A percentile compares a stretch with the other conserved stretches of the same genome.
Conservation (phyloP, 208 protist species). For the Leishmania major region DNA sequence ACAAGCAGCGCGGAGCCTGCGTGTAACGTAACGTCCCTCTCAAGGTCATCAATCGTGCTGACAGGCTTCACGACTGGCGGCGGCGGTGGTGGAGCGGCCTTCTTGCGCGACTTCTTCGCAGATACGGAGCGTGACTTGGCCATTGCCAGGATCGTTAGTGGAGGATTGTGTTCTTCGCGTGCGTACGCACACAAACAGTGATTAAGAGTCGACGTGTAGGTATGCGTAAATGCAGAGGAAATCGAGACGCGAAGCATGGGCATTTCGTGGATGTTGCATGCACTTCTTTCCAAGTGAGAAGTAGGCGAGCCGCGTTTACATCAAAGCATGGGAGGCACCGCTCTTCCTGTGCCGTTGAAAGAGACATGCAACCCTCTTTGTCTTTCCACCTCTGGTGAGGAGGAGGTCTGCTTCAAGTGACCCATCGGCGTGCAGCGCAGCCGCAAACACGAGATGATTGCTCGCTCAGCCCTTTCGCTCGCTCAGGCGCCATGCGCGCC, state of each 20-base stretch:
- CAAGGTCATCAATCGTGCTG: slow-evolving; percentile 49
- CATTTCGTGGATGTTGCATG: neutral
- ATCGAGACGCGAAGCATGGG: neutral
- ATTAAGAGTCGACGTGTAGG: neutral
- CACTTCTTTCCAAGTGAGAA: neutral
- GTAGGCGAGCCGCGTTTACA: neutral
- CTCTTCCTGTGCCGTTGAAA: neutral
- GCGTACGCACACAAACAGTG: neutral
- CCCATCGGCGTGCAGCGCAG: neutral
- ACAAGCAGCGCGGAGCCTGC: slow-evolving; percentile 56
- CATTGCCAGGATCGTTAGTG: slow-evolving; percentile 1
- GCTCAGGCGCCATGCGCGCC: neutral
- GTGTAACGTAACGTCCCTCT: slow-evolving; percentile 38
- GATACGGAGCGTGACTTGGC: slow-evolving; percentile 8
- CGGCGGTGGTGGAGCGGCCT: slow-evolving; percentile 43
- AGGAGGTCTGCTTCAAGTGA: neutral
- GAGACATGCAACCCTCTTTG: neutral
- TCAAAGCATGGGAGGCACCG: too few species aligned
- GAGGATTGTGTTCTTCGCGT: neutral
- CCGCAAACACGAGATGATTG: neutral
- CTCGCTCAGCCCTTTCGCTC: neutral
- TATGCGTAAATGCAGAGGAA: neutral
- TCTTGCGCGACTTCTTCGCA: slow-evolving; percentile 37
- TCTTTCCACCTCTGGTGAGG: neutral
- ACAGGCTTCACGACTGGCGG: slow-evolving; percentile 65